Evolutionary conservation across 306 rosid species (phyloP).

Genomic region (Quercus parvula): DNA sequence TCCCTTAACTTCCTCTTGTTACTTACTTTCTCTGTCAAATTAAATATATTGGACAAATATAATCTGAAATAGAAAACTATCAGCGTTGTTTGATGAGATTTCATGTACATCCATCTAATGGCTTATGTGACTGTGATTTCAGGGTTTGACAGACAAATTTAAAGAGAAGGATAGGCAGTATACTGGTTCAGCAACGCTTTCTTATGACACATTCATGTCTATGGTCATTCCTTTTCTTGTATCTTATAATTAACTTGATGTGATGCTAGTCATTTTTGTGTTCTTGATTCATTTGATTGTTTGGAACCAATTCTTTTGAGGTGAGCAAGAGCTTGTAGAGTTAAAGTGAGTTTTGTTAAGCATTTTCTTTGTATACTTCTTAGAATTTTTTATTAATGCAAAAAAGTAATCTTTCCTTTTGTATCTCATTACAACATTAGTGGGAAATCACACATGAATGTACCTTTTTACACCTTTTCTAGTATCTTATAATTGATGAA

Average conservation of each 20-base stretch:
- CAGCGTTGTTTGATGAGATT: not conserved
- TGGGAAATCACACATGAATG: too few relatives aligned
- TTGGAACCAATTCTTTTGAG: not conserved
- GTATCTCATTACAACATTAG: too few relatives aligned
- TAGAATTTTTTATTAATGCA: not conserved
- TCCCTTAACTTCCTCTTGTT: conserved; percentile 10
- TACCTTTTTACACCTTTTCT: too few relatives aligned
- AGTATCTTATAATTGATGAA: too few relatives aligned
- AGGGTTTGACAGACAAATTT: conserved; percentile 90
- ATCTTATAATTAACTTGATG: conserved; percentile 52
- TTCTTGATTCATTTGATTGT: not conserved
- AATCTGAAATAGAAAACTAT: not conserved
- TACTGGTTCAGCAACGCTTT: conserved; percentile 63
- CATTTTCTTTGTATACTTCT: not conserved
- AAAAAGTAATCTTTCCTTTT: not conserved
- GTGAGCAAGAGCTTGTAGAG: not conserved
- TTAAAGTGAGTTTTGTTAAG: not conserved
- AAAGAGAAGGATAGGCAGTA: conserved; percentile 72
- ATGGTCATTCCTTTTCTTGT: conserved; percentile 81
- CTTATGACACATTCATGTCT: conserved; percentile 69
- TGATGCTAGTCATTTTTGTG: not conserved
- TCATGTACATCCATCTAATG: not conserved
- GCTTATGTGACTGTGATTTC: conserved; percentile 29
- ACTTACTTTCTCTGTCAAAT: not conserved
- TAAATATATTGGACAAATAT: too few relatives aligned